A percentile compares a stretch with the other conserved stretches of the same genome.
Conservation (phyloP, 2,329 filamentous ascomycete species). For the Fusarium keratoplasticum region DNA sequence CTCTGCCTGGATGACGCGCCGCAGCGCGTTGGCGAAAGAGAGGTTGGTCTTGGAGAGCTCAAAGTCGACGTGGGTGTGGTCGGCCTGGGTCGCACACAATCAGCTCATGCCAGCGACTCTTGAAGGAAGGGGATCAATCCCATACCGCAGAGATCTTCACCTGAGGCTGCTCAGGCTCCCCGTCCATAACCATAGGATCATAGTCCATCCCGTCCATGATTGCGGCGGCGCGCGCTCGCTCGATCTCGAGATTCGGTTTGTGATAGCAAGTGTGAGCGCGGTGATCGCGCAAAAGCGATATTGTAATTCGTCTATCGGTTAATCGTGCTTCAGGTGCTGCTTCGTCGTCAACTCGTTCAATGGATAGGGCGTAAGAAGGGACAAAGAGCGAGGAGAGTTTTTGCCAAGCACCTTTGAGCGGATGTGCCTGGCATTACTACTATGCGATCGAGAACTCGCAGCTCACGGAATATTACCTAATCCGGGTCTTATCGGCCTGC, state of each 20-base stretch:
- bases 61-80: conserved; percentile 87
- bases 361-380: conserved; percentile 6
- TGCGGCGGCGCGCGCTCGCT: conserved; percentile 28
- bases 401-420: conserved; percentile 30
- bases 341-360: background rate
- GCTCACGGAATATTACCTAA: conserved; percentile 46
- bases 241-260: conserved; percentile 4
- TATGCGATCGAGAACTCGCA: conserved; percentile 24
- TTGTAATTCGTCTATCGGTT: background rate
- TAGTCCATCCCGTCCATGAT: conserved; percentile 66
- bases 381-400: conserved; percentile 33
- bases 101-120: conserved; percentile 37
- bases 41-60: conserved; percentile 90
- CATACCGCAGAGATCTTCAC: conserved; percentile 72
- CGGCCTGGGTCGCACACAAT: conserved; percentile 67
- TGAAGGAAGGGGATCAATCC: conserved; percentile 5
- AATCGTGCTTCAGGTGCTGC: background rate
- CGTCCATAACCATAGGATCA: conserved; percentile 70
- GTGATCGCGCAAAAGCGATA: conserved; percentile 1
- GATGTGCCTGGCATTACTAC: conserved; percentile 26
- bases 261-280: conserved; percentile 9
- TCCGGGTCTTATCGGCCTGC: conserved; percentile 46
- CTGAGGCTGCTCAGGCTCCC: conserved; percentile 66
- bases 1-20: conserved; percentile 91
- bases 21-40: conserved; percentile 91